Percentiles rank a stretch among this genome's conserved stretches.
Evolutionary conservation across 2,329 filamentous ascomycete species (phyloP).

Genomic region (Lomentospora prolificans): DNA sequence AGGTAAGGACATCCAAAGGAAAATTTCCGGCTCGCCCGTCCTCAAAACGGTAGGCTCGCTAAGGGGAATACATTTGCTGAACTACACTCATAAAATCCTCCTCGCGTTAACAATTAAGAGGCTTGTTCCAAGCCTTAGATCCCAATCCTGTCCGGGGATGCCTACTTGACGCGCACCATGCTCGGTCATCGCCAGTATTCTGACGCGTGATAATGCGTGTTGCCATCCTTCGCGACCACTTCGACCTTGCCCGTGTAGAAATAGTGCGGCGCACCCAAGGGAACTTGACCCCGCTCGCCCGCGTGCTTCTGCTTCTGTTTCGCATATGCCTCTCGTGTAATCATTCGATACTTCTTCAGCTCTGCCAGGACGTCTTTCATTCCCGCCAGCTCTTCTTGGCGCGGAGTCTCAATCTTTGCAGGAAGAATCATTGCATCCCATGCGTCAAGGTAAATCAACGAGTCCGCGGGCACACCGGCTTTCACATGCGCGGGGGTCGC

Average conservation of each 20-base stretch:
- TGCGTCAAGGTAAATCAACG: constrained; percentile 38
- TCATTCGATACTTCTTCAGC: constrained; percentile 28
- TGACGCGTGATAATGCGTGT: constrained; percentile 11
- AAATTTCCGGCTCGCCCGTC: too few relatives aligned
- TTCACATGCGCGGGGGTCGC: constrained; percentile 37
- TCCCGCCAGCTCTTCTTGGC: constrained; percentile 20
- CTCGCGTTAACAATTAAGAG: too few relatives aligned
- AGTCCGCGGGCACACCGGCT: constrained; percentile 36
- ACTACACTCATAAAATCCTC: too few relatives aligned
- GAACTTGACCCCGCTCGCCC: constrained; percentile 6
- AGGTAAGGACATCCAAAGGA: too few relatives aligned
- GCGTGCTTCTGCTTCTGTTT: constrained; percentile 6
- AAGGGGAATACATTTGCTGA: too few relatives aligned
- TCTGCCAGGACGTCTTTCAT: constrained; percentile 34
- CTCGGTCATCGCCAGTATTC: constrained; percentile 11
- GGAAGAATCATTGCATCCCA: constrained; percentile 41
- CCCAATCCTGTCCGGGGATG: too few relatives aligned
- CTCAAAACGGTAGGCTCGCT: too few relatives aligned
- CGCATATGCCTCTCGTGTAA: constrained; percentile 12
- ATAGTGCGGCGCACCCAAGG: constrained; percentile 18
- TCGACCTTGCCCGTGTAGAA: constrained; percentile 29
- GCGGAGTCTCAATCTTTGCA: constrained; percentile 18
- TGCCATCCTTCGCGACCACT: constrained; percentile 15
- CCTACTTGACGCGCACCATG: neutral
- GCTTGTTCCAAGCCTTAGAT: too few relatives aligned